Percentiles rank a stretch among this genome's conserved stretches.
phyloP scores from a whole-genome alignment of 2,329 filamentous ascomycete species.

The Calonectria hawksworthii region DNA sequence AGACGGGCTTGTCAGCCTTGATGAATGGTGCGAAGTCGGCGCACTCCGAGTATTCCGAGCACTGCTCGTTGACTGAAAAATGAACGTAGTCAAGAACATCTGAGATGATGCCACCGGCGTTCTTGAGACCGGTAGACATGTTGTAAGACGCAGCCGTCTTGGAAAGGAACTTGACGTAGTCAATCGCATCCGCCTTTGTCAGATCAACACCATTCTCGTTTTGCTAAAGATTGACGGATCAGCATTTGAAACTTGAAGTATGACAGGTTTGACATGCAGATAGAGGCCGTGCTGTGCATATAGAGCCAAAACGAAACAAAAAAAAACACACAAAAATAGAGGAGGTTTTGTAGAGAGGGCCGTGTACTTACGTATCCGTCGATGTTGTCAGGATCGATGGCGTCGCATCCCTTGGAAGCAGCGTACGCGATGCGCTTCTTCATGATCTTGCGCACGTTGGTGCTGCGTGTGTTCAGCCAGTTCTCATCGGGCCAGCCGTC shows the following conservation, averaged over 20 bases:
- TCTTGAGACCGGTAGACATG: constrained; percentile 78
- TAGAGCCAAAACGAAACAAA: not conserved
- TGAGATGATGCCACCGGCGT: constrained; percentile 72
- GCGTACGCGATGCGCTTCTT: constrained; percentile 70
- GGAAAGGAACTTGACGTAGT: constrained; percentile 73
- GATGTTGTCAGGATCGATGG: constrained; percentile 79
- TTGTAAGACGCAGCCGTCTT: constrained; percentile 65
- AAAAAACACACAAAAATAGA: too few species aligned
- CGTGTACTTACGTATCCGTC: constrained; percentile 70
- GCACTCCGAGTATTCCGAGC: constrained; percentile 73
- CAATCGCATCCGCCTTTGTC: constrained; percentile 67
- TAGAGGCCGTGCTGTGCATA: not conserved
- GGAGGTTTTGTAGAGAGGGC: not conserved
- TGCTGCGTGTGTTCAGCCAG: constrained; percentile 73
- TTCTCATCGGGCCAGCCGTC: constrained; percentile 76
- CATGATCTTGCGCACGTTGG: constrained; percentile 75
- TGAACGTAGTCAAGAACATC: constrained; percentile 64
- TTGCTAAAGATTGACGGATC: constrained; percentile 48
- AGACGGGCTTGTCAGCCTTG: constrained; percentile 74
- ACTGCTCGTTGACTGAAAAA: constrained; percentile 81
- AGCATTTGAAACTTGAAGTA: constrained; percentile 14
- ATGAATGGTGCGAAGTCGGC: constrained; percentile 70
- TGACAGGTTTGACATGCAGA: not conserved
- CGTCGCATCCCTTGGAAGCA: constrained; percentile 73
- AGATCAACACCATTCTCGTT: constrained; percentile 75